Conservation (phyloP, 352 stramenopile species). For the Pythium brachiatum region DNA sequence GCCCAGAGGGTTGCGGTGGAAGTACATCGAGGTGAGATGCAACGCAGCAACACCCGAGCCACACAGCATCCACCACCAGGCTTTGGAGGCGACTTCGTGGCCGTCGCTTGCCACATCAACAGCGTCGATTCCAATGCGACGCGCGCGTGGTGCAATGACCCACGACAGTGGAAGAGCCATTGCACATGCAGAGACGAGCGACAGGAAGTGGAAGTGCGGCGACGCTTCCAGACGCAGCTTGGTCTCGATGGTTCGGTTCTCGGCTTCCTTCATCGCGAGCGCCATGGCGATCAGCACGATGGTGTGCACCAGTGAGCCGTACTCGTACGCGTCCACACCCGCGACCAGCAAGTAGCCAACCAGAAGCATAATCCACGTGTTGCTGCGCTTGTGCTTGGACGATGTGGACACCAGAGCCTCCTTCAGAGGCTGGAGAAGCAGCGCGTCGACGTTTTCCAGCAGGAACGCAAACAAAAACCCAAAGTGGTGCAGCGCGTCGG, state of each 20-base stretch:
- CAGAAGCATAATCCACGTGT: constrained; percentile 37
- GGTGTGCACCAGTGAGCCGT: constrained; percentile 60
- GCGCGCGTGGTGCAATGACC: constrained; percentile 28
- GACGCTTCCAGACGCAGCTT: constrained; percentile 24
- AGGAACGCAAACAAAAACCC: constrained; percentile 71
- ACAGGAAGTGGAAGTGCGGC: constrained; percentile 41
- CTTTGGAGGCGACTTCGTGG: constrained; percentile 1
- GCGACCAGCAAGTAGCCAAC: constrained; percentile 57
- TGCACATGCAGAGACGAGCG: constrained; percentile 29
- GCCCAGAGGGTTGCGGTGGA: constrained; percentile 26
- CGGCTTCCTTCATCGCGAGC: constrained; percentile 34
- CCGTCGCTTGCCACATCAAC: constrained; percentile 9
- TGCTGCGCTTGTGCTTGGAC: constrained; percentile 13
- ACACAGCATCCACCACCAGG: constrained; percentile 22
- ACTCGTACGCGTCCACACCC: constrained; percentile 56
- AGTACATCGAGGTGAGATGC: constrained; percentile 31
- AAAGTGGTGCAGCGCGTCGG: constrained; percentile 63
- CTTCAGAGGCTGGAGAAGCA: constrained; percentile 49
- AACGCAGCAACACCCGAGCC: constrained; percentile 22
- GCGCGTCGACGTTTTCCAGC: constrained; percentile 44
- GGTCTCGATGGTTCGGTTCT: constrained; percentile 26
- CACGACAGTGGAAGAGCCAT: constrained; percentile 35
- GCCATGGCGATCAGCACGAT: constrained; percentile 43
- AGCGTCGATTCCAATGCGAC: constrained; percentile 33
- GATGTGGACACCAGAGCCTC: constrained; percentile 12